Evolutionary conservation across 208 protist genomes (phyloP), one percentile per base, ranked within the genome.

Genomic region (Pavlovales sp.): DNA sequence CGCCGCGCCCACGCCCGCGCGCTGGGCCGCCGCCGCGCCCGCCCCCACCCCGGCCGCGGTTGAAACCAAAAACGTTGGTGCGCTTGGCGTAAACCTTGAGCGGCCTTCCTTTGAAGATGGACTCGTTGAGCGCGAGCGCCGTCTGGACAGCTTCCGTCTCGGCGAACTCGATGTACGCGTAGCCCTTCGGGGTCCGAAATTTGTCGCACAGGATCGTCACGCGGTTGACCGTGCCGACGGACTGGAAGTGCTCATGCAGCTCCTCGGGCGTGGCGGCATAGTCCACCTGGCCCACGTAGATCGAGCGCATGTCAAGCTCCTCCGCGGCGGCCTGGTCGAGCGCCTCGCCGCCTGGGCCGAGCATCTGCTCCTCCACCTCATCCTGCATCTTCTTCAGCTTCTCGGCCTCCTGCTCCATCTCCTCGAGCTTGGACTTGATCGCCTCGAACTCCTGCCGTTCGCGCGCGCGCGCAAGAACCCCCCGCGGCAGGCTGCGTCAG

Each of bases 251-350:
- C 46, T 75, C 89, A 41, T 93, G 91, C 32, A 93, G 84, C 38
- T 93, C 90, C 34, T 93, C 91, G 11, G 91, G 91, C 28, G 88
- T 92, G 30, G 85, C 86, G 28, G 46, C 76, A 47, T 92, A 93
- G 75, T 93, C 92, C 78, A 93, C 92, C 80, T 92, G 92, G 26
- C 90, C 90, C 22, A 93, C 88, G 41, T 92, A 93, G 30, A 93
- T 81, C 22, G 92, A 93, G 66, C 92, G 66, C 18, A 44, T 18
- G 41, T 93, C 92, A 0, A 86, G 47, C 76, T 91, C 88, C 22
- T 90, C 79, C 34, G 44, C 14, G 10, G 80, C 80, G 32, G 14
- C 80, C 22, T 84, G 34, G 34, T 75, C 80, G 41, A 7, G 5
- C 46, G 42, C 82, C 84, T 84, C 76, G n/a, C 37, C 41, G 36